Evolutionary conservation across 2,329 filamentous ascomycete species (phyloP).

Genomic region (Neofusicoccum cordaticola): DNA sequence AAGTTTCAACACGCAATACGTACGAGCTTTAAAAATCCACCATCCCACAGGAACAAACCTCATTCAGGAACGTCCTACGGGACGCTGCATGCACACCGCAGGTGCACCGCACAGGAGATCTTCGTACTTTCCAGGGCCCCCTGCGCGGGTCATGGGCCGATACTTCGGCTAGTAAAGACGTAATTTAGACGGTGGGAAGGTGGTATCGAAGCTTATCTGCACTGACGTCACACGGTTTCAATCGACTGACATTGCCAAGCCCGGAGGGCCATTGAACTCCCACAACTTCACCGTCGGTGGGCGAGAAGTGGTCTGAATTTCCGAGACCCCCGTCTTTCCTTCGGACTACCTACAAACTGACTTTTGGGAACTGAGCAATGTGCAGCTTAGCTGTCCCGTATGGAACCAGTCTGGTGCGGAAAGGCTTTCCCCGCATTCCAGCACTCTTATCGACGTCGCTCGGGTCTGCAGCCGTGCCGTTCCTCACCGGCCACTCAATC

Average conservation of each 20-base stretch:
- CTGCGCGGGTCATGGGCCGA: not conserved
- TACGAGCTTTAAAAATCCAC: not conserved
- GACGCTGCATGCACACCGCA: not conserved
- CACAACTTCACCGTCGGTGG: no score
- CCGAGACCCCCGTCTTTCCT: not conserved
- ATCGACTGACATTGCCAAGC: not conserved
- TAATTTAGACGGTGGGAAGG: not conserved
- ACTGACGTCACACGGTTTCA: not conserved
- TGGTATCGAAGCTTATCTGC: constrained; percentile 4
- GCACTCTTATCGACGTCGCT: not conserved
- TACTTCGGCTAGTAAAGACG: not conserved
- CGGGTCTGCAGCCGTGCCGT: not conserved
- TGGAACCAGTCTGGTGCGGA: not conserved
- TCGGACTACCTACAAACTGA: not conserved
- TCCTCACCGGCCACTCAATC: not conserved
- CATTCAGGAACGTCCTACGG: no score
- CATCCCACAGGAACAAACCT: not conserved
- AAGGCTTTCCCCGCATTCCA: not conserved
- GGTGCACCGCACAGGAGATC: not conserved
- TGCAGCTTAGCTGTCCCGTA: not conserved
- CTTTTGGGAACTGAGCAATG: not conserved
- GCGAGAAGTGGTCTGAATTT: no score
- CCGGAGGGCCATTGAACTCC: no score
- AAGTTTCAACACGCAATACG: not conserved
- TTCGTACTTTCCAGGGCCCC: not conserved